Evolutionary conservation across 129 eudicot genomes (phyloP).

Genomic region (Ambrosia trifida): DNA sequence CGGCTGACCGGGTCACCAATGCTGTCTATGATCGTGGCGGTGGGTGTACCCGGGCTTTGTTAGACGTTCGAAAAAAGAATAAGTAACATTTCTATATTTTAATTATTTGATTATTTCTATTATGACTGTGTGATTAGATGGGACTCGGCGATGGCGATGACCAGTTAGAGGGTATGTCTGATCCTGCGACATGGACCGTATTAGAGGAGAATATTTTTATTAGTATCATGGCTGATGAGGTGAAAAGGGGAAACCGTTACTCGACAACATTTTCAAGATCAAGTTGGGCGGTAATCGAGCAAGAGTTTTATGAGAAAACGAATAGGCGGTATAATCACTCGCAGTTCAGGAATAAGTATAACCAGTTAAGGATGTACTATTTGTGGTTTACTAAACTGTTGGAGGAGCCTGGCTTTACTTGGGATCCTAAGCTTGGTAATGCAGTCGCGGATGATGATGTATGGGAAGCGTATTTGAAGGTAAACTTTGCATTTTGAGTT

Average conservation of each 20-base stretch:
- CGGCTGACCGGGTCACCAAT: no score
- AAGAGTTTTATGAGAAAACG: slow-evolving; percentile 34
- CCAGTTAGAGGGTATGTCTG: slow-evolving; percentile 27
- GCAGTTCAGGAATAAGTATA: slow-evolving; percentile 38
- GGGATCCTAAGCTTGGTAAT: slow-evolving; percentile 30
- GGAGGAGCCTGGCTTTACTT: slow-evolving; percentile 36
- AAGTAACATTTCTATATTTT: not conserved
- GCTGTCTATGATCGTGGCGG: no score
- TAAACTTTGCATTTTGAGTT: slow-evolving; percentile 1
- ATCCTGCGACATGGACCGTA: slow-evolving; percentile 39
- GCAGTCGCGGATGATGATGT: slow-evolving; percentile 29
- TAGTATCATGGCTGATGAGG: slow-evolving; percentile 37
- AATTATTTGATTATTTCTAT: not conserved
- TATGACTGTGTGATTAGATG: slow-evolving; percentile 20
- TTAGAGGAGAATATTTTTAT: slow-evolving; percentile 35
- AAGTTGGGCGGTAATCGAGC: slow-evolving; percentile 32
- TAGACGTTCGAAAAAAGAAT: no score
- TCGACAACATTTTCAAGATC: slow-evolving; percentile 32
- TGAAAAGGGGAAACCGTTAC: slow-evolving; percentile 25
- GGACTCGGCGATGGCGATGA: slow-evolving; percentile 15
- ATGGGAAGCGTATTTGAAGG: slow-evolving; percentile 41
- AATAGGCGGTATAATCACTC: slow-evolving; percentile 23
- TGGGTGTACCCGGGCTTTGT: no score
- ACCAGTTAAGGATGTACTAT: slow-evolving; percentile 35
- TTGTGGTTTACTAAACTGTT: slow-evolving; percentile 24